These are phyloP conservation scores for Aspergillus coremiiformis DNA, from an alignment of 495 filamentous ascomycete genomes.

Conservation along the genomic window DNA sequence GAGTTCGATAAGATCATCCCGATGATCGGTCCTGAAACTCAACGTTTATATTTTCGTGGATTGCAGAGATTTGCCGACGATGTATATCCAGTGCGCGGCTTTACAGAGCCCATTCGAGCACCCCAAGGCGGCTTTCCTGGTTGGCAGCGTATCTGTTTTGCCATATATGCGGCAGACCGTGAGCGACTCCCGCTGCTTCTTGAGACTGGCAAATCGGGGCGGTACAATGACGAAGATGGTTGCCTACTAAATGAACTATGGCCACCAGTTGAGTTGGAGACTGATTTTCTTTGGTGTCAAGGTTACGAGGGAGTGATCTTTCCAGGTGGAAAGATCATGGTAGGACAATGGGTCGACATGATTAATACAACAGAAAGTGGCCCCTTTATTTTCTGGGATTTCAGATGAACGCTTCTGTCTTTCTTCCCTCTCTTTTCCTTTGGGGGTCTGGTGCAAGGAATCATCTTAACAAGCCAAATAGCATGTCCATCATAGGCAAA, in stretches of 20 bases:
- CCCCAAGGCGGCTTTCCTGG: slow-evolving; percentile 26
- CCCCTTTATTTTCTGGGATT: slow-evolving; percentile 51
- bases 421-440: neutral
- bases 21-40: neutral
- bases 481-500: neutral
- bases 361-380: slow-evolving; percentile 25
- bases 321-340: slow-evolving; percentile 40
- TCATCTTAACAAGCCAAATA: neutral
- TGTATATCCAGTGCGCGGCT: slow-evolving; percentile 22
- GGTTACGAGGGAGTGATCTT: slow-evolving; percentile 45
- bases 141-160: slow-evolving; percentile 40
- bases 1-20: slow-evolving; percentile 20
- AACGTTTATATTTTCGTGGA: slow-evolving; percentile 22
- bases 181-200: neutral
- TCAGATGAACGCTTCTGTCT: slow-evolving; percentile 4
- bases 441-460: too few species aligned
- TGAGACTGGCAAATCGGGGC: neutral
- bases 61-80: slow-evolving; percentile 9
- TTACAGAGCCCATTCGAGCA: slow-evolving; percentile 20
- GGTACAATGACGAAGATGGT: slow-evolving; percentile 3
- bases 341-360: slow-evolving; percentile 43
- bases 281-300: slow-evolving; percentile 21
- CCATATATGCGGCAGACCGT: slow-evolving; percentile 18
- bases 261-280: slow-evolving; percentile 8
- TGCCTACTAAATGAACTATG: slow-evolving; percentile 12